Evolutionary conservation across 176 grass and related monocot genomes (phyloP).

Genomic region (Zoysia pacifica): DNA sequence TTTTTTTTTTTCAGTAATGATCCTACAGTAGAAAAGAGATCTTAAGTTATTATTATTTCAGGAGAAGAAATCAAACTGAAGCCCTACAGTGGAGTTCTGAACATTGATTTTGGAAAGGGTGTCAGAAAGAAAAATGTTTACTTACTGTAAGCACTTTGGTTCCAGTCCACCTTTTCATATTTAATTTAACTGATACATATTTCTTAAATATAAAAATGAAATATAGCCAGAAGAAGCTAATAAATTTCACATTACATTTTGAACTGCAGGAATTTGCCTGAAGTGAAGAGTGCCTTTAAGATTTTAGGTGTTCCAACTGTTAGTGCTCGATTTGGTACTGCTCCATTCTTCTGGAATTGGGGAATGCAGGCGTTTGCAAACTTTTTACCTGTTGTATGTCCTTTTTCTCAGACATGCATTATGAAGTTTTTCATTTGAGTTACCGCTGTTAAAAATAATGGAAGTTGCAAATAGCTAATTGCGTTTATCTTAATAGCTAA

Average conservation of each 20-base stretch:
- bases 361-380: constrained; percentile 91
- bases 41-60: constrained; percentile 37
- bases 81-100: constrained; percentile 84
- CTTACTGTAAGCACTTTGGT: constrained; percentile 65
- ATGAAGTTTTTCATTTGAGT: not conserved
- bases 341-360: constrained; percentile 99
- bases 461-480: not conserved
- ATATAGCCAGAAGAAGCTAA: not conserved
- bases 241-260: constrained; percentile 16
- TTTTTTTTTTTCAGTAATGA: constrained; percentile 16
- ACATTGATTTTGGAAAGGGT: constrained; percentile 93
- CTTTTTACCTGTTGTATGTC: constrained; percentile 73
- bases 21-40: not conserved
- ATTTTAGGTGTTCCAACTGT: constrained; percentile 87
- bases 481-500: not conserved
- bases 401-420: constrained; percentile 23
- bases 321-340: constrained; percentile 91
- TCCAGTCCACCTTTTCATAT: not conserved
- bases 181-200: not conserved
- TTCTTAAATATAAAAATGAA: not conserved
- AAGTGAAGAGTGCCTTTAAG: constrained; percentile 81
- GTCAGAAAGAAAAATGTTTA: constrained; percentile 85
- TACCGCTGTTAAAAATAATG: not conserved
- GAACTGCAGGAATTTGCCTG: constrained; percentile 87
- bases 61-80: constrained; percentile 87